phyloP scores from a whole-genome alignment of 2,329 filamentous ascomycete genomes.

The Penicillium griseofulvum region DNA sequence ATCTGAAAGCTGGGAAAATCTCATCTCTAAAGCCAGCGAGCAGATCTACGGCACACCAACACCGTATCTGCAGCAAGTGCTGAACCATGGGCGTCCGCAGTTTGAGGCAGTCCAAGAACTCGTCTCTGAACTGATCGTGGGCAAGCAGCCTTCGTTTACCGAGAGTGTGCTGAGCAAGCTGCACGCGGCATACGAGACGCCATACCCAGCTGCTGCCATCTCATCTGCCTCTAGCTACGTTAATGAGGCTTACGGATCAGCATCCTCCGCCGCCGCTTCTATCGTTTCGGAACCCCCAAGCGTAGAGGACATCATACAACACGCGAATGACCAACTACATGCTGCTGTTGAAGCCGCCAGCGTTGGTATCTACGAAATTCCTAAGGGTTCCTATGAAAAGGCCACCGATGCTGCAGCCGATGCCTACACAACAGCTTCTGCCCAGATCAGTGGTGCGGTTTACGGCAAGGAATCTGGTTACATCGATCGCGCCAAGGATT shows the following conservation, averaged over 20 bases:
- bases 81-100: conserved; percentile 59
- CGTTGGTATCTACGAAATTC: conserved; percentile 56
- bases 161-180: conserved; percentile 75
- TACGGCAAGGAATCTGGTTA: conserved; percentile 56
- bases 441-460: conserved; percentile 53
- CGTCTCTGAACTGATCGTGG: conserved; percentile 71
- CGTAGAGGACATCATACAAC: conserved; percentile 57
- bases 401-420: conserved; percentile 54
- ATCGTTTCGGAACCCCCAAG: conserved; percentile 56
- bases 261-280: conserved; percentile 33
- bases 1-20: conserved; percentile 62
- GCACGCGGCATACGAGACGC: conserved; percentile 68
- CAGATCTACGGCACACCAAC: conserved; percentile 68
- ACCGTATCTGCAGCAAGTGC: conserved; percentile 62
- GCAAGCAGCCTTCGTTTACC: conserved; percentile 76
- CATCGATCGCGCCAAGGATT: conserved; percentile 53
- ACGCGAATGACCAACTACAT: conserved; percentile 57
- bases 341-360: conserved; percentile 60
- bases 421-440: conserved; percentile 51
- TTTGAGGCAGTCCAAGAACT: conserved; percentile 69
- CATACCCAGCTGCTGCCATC: conserved; percentile 37
- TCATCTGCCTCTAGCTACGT: conserved; percentile 55
- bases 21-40: conserved; percentile 64
- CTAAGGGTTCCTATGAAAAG: conserved; percentile 54
- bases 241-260: conserved; percentile 47